Conservation (phyloP, 163 green algal genomes). For the Scenedesmus sp. region DNA sequence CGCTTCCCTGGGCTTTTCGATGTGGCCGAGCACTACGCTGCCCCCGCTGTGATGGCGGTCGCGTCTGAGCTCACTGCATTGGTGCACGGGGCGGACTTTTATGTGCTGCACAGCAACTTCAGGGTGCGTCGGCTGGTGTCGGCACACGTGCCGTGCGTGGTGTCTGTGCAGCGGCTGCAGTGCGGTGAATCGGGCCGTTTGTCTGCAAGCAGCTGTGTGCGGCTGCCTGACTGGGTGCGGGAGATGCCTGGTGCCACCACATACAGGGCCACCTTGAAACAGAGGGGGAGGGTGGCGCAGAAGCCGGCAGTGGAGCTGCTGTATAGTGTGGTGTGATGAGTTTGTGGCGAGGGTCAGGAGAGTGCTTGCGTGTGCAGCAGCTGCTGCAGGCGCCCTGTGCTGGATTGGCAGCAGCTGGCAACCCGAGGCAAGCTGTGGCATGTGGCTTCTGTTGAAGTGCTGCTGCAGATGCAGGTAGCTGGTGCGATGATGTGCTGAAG, state of each 20-base stretch:
- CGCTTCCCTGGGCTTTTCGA: background rate
- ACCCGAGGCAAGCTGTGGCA: too few species aligned
- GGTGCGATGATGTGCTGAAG: too few species aligned
- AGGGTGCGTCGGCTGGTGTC: background rate
- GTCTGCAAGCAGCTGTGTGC: background rate
- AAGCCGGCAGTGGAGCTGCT: conserved; percentile 7
- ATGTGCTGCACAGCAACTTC: background rate
- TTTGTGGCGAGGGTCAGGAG: background rate
- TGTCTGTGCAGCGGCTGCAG: conserved; percentile 1
- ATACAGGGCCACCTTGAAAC: background rate
- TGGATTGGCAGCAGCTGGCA: too few species aligned
- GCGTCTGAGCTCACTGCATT: background rate
- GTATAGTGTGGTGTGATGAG: background rate
- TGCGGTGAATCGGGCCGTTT: background rate
- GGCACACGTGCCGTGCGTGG: conserved; percentile 18
- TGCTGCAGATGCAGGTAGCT: too few species aligned
- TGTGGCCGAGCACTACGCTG: background rate
- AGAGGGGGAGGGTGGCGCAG: background rate
- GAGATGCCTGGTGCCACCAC: background rate
- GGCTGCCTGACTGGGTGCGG: background rate
- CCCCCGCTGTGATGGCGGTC: background rate
- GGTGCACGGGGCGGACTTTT: background rate
- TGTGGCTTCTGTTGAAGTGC: too few species aligned
- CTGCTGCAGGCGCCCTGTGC: background rate
- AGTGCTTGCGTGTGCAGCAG: background rate